Percentiles rank a stretch among this genome's conserved stretches.
phyloP scores from a whole-genome alignment of 306 rosid genomes.

The Corylus americana region DNA sequence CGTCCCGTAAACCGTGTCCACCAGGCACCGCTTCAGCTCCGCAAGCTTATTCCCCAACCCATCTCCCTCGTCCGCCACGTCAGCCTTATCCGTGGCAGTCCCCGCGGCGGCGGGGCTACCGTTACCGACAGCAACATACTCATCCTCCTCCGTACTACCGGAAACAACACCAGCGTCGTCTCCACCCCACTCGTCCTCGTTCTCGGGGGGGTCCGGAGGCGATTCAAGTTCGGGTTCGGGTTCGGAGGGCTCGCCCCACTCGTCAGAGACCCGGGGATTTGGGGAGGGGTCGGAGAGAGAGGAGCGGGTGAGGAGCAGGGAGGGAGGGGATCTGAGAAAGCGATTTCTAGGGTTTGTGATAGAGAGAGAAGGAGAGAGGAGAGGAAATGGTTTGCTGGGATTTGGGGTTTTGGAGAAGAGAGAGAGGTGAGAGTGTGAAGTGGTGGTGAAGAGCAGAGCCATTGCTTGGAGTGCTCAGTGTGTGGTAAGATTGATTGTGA shows the following conservation, averaged over 20 bases:
- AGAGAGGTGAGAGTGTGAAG: conserved; percentile 21
- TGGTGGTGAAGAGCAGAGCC: conserved; percentile 43
- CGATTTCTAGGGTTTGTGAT: conserved; percentile 20
- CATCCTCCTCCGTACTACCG: background rate
- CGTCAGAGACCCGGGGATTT: conserved; percentile 49
- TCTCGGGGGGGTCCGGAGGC: conserved; percentile 69
- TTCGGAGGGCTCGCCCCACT: conserved; percentile 71
- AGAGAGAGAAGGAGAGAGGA: conserved; percentile 22
- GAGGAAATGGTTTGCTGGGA: conserved; percentile 10
- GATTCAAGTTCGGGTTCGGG: conserved; percentile 42
- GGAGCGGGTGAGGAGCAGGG: conserved; percentile 44
- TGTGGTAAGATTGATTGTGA: background rate
- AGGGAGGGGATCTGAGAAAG: conserved; percentile 37
- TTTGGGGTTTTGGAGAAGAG: conserved; percentile 35
- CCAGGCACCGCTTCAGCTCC: conserved; percentile 76
- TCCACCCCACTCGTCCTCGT: conserved; percentile 79
- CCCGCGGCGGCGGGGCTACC: conserved; percentile 46
- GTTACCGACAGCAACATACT: conserved; percentile 34
- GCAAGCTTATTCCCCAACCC: conserved; percentile 20
- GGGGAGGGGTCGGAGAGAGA: conserved; percentile 36
- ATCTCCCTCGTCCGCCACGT: background rate
- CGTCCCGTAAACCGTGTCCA: conserved; percentile 79
- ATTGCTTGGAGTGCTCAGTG: conserved; percentile 10
- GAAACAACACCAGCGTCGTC: conserved; percentile 2
- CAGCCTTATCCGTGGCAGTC: conserved; percentile 11